phyloP scores from a whole-genome alignment of 306 rosid species.

The Comarum palustre region DNA sequence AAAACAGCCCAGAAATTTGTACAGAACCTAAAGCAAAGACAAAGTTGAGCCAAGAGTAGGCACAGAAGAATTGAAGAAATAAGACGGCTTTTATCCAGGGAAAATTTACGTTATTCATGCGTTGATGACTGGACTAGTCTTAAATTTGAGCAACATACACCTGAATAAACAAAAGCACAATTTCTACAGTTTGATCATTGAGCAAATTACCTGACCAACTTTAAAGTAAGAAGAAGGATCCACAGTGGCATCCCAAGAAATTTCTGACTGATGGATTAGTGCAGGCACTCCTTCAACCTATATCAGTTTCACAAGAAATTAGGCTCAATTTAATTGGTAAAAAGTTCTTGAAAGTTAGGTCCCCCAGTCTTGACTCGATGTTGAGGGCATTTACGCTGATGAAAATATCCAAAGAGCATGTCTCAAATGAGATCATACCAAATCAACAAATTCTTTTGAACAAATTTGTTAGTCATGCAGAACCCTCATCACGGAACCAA shows the following conservation, averaged over 20 bases:
- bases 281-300: slow-evolving; percentile 89
- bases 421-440: slow-evolving; percentile 3
- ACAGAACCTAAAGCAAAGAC: neutral
- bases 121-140: neutral
- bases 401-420: slow-evolving; percentile 1
- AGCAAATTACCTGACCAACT: slow-evolving; percentile 80
- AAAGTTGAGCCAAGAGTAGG: slow-evolving; percentile 6
- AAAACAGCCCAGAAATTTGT: neutral
- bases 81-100: neutral
- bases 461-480: neutral
- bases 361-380: slow-evolving; percentile 21
- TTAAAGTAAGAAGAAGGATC: slow-evolving; percentile 68
- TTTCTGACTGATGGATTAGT: slow-evolving; percentile 83
- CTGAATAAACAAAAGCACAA: neutral
- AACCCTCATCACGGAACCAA: slow-evolving; percentile 6
- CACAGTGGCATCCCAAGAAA: slow-evolving; percentile 89
- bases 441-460: neutral
- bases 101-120: neutral
- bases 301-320: slow-evolving; percentile 20
- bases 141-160: slow-evolving; percentile 4
- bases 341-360: slow-evolving; percentile 5
- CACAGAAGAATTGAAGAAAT: neutral
- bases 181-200: neutral
- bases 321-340: slow-evolving; percentile 15
- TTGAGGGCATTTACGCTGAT: neutral